Evolutionary conservation across 2,329 filamentous ascomycete species (phyloP).

Genomic region (Ophiostoma fasciatum): DNA sequence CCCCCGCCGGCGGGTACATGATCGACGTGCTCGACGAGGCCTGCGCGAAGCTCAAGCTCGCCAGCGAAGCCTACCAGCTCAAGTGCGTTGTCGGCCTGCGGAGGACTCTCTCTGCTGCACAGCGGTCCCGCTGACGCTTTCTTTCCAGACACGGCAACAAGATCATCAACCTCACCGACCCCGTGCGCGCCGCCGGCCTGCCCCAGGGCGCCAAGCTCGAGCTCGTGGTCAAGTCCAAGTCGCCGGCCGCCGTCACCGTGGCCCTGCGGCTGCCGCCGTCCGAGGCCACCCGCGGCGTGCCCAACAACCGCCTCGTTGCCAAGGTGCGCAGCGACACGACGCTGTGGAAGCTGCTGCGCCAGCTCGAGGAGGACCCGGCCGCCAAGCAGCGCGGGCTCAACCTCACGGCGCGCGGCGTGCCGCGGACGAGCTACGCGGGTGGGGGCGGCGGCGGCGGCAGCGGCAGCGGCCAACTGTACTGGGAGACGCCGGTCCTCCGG

Average conservation of each 20-base stretch:
- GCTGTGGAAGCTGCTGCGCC: conserved; percentile 77
- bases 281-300: conserved; percentile 42
- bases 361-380: conserved; percentile 69
- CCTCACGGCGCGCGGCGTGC: conserved; percentile 70
- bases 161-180: conserved; percentile 67
- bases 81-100: conserved; percentile 41
- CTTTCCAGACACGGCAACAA: conserved; percentile 61
- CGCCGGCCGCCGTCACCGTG: conserved; percentile 71
- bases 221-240: conserved; percentile 74
- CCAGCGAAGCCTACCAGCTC: conserved; percentile 59
- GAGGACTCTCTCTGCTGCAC: no score
- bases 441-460: conserved; percentile 21
- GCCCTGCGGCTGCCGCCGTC: conserved; percentile 72
- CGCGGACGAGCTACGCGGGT: conserved; percentile 40
- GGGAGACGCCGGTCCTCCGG: conserved; percentile 74
- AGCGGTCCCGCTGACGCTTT: no score
- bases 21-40: conserved; percentile 79
- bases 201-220: conserved; percentile 80
- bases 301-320: conserved; percentile 56
- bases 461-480: conserved; percentile 64
- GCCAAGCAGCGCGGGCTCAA: conserved; percentile 50
- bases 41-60: conserved; percentile 64
- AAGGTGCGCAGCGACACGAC: conserved; percentile 82
- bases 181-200: conserved; percentile 71
- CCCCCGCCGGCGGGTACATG: conserved; percentile 64